Percentiles rank a stretch among this genome's conserved stretches.
These are phyloP conservation scores for Curvularia eragrostidis DNA, from an alignment of 2,329 filamentous ascomycete species.

Conservation along the genomic window DNA sequence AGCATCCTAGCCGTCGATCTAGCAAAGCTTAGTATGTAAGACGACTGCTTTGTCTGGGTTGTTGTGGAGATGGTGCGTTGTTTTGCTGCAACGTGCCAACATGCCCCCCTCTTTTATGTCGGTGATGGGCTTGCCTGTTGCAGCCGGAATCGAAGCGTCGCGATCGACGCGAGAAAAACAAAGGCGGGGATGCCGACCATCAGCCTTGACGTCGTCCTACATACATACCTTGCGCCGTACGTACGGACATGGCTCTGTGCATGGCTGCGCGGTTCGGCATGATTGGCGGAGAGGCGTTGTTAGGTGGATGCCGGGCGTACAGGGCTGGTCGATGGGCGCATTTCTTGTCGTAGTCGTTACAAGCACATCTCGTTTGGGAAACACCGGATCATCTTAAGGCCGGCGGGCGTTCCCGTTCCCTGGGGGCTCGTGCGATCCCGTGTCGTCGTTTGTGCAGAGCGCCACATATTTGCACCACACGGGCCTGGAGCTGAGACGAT, in stretches of 20 bases:
- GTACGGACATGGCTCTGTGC: slow-evolving; percentile 5
- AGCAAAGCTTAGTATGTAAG: slow-evolving; percentile 12
- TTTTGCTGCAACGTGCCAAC: background rate
- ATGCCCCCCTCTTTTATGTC: background rate
- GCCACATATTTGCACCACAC: background rate
- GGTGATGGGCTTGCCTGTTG: background rate
- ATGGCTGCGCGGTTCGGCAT: background rate
- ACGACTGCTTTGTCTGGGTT: background rate
- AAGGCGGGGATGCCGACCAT: background rate
- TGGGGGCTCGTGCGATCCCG: background rate
- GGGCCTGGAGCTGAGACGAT: background rate
- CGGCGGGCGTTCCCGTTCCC: background rate
- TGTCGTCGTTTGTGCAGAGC: background rate
- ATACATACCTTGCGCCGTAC: background rate
- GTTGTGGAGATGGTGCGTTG: background rate
- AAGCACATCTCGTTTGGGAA: slow-evolving; percentile 3
- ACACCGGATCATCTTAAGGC: background rate
- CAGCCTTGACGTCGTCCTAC: background rate
- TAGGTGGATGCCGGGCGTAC: slow-evolving; percentile 4
- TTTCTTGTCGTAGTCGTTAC: slow-evolving; percentile 11
- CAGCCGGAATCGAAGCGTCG: background rate
- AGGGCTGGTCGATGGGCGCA: slow-evolving; percentile 6
- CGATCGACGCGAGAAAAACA: background rate
- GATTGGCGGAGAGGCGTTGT: slow-evolving; percentile 5
- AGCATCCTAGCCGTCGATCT: slow-evolving; percentile 13